phyloP scores from a whole-genome alignment of 495 filamentous ascomycete species.

The Penicillium robsamsonii region DNA sequence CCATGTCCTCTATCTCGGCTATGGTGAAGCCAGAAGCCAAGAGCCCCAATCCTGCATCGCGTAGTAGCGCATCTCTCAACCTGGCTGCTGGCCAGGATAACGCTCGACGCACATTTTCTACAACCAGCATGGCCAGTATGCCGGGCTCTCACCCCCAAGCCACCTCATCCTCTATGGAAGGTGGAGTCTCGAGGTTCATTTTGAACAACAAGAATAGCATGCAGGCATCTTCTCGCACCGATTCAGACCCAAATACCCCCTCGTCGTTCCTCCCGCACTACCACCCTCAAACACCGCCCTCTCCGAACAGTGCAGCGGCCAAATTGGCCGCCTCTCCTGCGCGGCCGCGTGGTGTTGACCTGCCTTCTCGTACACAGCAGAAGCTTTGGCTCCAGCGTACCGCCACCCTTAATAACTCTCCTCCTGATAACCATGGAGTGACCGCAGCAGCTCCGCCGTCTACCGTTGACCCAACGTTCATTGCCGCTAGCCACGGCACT shows the following conservation, averaged over 20 bases:
- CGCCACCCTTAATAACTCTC: conserved; percentile 46
- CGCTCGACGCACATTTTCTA: conserved; percentile 36
- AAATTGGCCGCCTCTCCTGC: conserved; percentile 32
- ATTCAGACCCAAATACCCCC: conserved; percentile 50
- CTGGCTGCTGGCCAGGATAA: conserved; percentile 36
- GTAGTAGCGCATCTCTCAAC: conserved; percentile 40
- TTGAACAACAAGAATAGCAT: conserved; percentile 35
- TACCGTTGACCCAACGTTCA: conserved; percentile 36
- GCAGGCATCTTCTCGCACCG: conserved; percentile 37
- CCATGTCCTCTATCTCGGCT: conserved; percentile 51
- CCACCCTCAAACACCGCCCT: conserved; percentile 47
- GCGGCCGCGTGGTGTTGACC: conserved; percentile 35
- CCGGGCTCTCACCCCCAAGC: conserved; percentile 33
- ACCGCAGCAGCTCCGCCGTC: conserved; percentile 31
- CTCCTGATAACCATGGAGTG: conserved; percentile 44
- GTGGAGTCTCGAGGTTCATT: conserved; percentile 48
- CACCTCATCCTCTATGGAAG: conserved; percentile 49
- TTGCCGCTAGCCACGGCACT: conserved; percentile 23
- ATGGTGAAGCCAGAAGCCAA: conserved; percentile 38
- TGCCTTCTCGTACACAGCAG: conserved; percentile 47
- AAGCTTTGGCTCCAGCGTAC: conserved; percentile 52
- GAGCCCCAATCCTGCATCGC: conserved; percentile 34
- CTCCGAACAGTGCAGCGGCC: conserved; percentile 28
- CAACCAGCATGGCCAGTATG: conserved; percentile 30
- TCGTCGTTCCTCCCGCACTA: conserved; percentile 51